Percentiles rank a stretch among this genome's conserved stretches.
Evolutionary conservation across 2,329 filamentous ascomycete species (phyloP).

Genomic region (Claviceps quebecensis): DNA sequence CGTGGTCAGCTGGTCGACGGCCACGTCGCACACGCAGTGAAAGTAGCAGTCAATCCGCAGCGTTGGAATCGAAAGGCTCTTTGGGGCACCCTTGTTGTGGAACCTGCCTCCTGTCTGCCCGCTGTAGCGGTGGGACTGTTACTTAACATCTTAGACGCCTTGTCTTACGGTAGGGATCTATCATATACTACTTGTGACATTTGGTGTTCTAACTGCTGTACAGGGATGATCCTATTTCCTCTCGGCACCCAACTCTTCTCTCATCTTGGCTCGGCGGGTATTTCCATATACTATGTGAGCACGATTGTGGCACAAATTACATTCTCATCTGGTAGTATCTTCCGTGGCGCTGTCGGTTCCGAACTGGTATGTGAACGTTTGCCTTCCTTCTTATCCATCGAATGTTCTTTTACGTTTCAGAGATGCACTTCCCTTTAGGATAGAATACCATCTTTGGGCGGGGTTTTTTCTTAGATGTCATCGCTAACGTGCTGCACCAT

Average conservation of each 20-base stretch:
- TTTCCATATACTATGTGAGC: slow-evolving; percentile 98
- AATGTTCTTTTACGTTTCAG: background rate
- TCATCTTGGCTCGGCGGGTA: slow-evolving; percentile 77
- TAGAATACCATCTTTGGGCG: background rate
- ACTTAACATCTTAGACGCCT: slow-evolving; percentile 82
- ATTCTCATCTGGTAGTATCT: slow-evolving; percentile 77
- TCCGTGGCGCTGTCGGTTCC: slow-evolving; percentile 82
- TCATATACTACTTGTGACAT: slow-evolving; percentile 2
- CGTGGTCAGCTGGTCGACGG: slow-evolving; percentile 19
- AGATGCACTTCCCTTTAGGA: background rate
- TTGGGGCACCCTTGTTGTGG: slow-evolving; percentile 48
- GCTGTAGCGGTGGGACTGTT: slow-evolving; percentile 79
- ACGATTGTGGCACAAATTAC: slow-evolving; percentile 87
- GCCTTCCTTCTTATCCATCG: background rate
- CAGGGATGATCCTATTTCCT: slow-evolving; percentile 87
- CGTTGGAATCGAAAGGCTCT: slow-evolving; percentile 57
- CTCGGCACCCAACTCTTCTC: slow-evolving; percentile 77
- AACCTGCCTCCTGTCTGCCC: slow-evolving; percentile 60
- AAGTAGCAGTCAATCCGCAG: slow-evolving; percentile 43
- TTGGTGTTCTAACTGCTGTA: slow-evolving; percentile 7
- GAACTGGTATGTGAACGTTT: slow-evolving; percentile 53
- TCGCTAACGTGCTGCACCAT: background rate
- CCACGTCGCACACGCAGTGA: slow-evolving; percentile 16
- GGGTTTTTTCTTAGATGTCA: no score
- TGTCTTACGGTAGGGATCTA: slow-evolving; percentile 65